Base-by-base conservation (phyloP, 305 asterid genomes). In the Withania somnifera region DNA sequence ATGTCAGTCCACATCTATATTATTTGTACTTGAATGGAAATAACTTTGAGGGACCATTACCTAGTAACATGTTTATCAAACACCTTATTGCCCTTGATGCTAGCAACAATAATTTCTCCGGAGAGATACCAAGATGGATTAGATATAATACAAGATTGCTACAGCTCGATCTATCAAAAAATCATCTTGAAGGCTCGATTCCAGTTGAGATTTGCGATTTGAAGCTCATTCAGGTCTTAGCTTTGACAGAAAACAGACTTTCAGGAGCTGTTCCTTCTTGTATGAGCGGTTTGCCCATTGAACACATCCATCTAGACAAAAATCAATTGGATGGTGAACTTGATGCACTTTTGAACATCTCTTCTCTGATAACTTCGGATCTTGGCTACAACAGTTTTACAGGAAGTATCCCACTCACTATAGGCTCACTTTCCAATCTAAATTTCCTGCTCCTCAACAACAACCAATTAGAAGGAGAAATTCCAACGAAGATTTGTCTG, bases 381-480 rank as follows among this genome's bases (percentile, higher is more conserved):
- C 71, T 85, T 19, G 42, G 83, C 1, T 17, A 81, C 38, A 76
- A 50, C 2, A 32, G 15, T 28, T 76, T 76, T 76, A 53, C 60
- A 26, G 80, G 80, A 76, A 50, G 10, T 17, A 76, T 76, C 60
- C 63, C 80, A 1, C 60, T 24, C 20, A 45, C 42, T 42, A 76
- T 76, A 26, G 64, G 47, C 17, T 54, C 26, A 28, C 77, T 82
- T 7, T 63, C 69, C 0, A 2, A 20, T 0, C 42, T 78, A 5
- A 82, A 83, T 11, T 66, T 85, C 57, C 85, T 85, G 32, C 81
- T 85, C 60, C 64, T 85, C 53, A 68, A 68, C 0, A 24, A 32
- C 9, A 85, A 85, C 9, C 58, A 50, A 5, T 85, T 85, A 11
- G 45, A 50, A 20, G 87, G 85, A 20, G 38, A 32, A 1, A 82